phyloP scores from a whole-genome alignment of 257 asterid species.

The Primulina eburnea region DNA sequence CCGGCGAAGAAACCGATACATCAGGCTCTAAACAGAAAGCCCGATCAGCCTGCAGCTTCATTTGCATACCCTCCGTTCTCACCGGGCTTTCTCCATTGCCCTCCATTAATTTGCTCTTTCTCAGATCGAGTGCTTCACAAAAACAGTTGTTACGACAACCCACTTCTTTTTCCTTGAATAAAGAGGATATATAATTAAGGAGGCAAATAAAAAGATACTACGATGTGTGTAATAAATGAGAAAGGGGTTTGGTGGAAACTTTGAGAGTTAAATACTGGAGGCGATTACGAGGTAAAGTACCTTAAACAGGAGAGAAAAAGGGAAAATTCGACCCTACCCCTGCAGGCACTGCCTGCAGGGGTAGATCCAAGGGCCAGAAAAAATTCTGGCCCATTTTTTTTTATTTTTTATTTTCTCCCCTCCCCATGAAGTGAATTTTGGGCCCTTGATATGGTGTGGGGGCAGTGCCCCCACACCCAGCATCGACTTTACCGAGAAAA shows the following conservation, averaged over 20 bases:
- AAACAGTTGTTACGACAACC: neutral
- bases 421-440: too few relatives aligned
- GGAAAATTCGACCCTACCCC: too few relatives aligned
- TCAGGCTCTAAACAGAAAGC: slow-evolving; percentile 60
- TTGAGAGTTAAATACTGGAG: slow-evolving; percentile 28
- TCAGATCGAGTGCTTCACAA: slow-evolving; percentile 36
- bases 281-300: slow-evolving; percentile 30
- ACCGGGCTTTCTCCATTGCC: slow-evolving; percentile 61
- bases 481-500: too few relatives aligned
- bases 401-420: too few relatives aligned
- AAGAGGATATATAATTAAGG: neutral
- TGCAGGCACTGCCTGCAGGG: too few relatives aligned
- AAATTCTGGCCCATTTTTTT: too few relatives aligned
- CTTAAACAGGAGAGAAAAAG: slow-evolving; percentile 28
- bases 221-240: slow-evolving; percentile 12
- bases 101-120: slow-evolving; percentile 28
- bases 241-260: slow-evolving; percentile 27
- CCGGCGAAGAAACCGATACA: slow-evolving; percentile 81
- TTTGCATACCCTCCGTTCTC: slow-evolving; percentile 34
- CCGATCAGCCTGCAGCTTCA: slow-evolving; percentile 36
- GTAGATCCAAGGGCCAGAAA: too few relatives aligned
- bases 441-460: too few relatives aligned
- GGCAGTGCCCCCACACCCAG: too few relatives aligned
- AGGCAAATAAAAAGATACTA: neutral
- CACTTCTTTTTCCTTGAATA: neutral